Conservation (phyloP, 1,284 basidiomycete species). For the Malassezia obtusa region DNA sequence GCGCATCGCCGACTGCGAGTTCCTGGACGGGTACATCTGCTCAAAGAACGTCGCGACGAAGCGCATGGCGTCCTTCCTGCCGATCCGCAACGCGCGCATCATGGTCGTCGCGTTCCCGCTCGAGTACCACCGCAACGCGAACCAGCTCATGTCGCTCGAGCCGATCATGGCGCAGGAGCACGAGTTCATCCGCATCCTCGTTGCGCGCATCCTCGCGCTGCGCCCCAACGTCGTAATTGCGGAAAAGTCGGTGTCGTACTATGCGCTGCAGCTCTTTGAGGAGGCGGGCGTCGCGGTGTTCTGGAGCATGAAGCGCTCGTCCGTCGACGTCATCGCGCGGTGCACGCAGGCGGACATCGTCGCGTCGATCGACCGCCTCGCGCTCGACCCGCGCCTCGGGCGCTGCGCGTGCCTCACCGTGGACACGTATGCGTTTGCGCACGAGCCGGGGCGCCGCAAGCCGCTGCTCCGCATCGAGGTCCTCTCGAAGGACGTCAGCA, state of each 20-base stretch:
- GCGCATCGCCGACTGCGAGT: conserved; percentile 80
- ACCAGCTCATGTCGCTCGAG: conserved; percentile 85
- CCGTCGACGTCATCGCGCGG: conserved; percentile 74
- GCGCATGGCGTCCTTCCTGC: conserved; percentile 53
- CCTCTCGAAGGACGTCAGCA: conserved; percentile 79
- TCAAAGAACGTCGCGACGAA: conserved; percentile 97
- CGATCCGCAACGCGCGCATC: conserved; percentile 68
- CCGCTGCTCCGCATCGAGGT: conserved; percentile 89
- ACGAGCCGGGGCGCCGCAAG: conserved; percentile 60
- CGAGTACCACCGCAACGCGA: conserved; percentile 79
- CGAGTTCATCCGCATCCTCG: conserved; percentile 82
- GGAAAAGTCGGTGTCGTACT: conserved; percentile 79
- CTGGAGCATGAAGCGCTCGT: conserved; percentile 74
- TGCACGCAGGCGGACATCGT: conserved; percentile 94
- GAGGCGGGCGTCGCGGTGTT: conserved; percentile 83
- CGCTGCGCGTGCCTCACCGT: conserved; percentile 78
- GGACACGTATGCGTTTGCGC: conserved; percentile 78
- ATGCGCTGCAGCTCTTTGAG: conserved; percentile 81
- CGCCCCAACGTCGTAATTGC: conserved; percentile 87
- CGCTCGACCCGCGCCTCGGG: conserved; percentile 78
- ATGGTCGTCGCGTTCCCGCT: conserved; percentile 93
- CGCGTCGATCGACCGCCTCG: conserved; percentile 86
- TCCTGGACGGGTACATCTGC: conserved; percentile 91
- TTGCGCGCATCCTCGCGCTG: conserved; percentile 75
- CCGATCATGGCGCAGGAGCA: conserved; percentile 87